Conservation (phyloP, 1,284 basidiomycete genomes). For the Cerioporus squamosus region DNA sequence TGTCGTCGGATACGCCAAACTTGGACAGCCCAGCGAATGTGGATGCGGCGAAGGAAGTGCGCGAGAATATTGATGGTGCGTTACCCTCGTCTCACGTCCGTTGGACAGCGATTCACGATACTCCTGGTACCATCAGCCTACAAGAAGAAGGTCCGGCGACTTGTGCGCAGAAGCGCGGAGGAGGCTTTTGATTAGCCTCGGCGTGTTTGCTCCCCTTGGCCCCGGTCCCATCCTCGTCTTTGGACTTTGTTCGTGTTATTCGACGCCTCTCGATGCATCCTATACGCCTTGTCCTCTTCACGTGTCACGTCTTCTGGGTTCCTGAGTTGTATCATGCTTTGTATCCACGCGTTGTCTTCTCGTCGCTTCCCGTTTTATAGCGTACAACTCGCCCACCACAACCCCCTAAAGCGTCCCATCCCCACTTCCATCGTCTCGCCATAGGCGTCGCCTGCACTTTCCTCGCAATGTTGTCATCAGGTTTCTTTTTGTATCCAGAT, state of each 20-base stretch:
- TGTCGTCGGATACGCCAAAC: constrained; percentile 93
- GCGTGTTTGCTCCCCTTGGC: not conserved
- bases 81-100: constrained; percentile 10
- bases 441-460: not conserved
- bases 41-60: constrained; percentile 92
- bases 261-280: constrained; percentile 10
- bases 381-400: not conserved
- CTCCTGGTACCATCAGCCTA: constrained; percentile 53
- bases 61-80: constrained; percentile 73
- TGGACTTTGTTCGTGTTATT: constrained; percentile 12
- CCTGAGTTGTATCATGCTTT: constrained; percentile 23
- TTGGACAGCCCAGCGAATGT: constrained; percentile 97
- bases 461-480: constrained; percentile 21
- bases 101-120: not conserved
- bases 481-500: constrained; percentile 21
- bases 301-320: constrained; percentile 12
- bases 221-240: not conserved
- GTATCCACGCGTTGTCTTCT: not conserved
- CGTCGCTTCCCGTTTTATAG: not conserved
- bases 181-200: constrained; percentile 70
- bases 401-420: not conserved
- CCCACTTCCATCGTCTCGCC: not conserved
- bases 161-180: constrained; percentile 86
- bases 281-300: not conserved
- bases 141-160: constrained; percentile 90